Base-by-base conservation (phyloP, 768 basidiomycete species). In the Krasilnikovozyma curviuscula region DNA sequence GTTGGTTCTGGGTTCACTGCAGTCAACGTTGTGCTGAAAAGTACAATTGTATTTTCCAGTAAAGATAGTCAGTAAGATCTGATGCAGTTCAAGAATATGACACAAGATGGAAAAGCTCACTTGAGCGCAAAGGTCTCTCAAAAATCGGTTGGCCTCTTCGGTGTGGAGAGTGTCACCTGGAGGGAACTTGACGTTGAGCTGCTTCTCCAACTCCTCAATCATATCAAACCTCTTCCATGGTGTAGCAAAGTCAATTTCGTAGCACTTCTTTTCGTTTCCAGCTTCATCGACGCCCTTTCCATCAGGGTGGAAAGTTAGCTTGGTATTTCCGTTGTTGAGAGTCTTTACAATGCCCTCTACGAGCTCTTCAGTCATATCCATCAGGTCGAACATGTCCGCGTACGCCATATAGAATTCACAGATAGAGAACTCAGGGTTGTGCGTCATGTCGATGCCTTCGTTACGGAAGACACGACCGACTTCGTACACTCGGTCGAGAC, bases 391-490 rank as follows among this genome's bases (percentile, higher is more conserved):
- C 88, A 91, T 89, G 65, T 97, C 93, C 50, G 93, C 93, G 58
- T 95, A 97, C 27, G 93, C 91, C 91, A 98, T 97, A 63, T 97
- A 98, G 68, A 98, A 97, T 69, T 98, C 91, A 73, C 91, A 97
- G 68, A 95, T 91, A 5, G 85, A 83, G 69, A 95, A 95, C 65
- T 98, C 93, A 56, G 93, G 93, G 67, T 98, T 98, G 66, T 98
- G 93, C 16, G 93, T 98, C 55, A 98, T 69, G 68, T 98, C 93
- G 61, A 98, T 98, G 27, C 89, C 83, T 64, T 98, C 93, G 66
- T 97, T 98, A 40, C 93, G 72, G 74, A 97, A 98, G 12, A 95
- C 88, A 34, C 91, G 78, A 2, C 91, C 93, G 54, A 98, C 95
- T 67, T 98, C 93, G 66, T 85, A 98, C 12, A 98, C 93, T 38